Percentiles rank a stretch among this genome's conserved stretches.
These are phyloP conservation scores for Yarrowia sp. DNA, from an alignment of 805 yeast genomes.

Conservation along the genomic window DNA sequence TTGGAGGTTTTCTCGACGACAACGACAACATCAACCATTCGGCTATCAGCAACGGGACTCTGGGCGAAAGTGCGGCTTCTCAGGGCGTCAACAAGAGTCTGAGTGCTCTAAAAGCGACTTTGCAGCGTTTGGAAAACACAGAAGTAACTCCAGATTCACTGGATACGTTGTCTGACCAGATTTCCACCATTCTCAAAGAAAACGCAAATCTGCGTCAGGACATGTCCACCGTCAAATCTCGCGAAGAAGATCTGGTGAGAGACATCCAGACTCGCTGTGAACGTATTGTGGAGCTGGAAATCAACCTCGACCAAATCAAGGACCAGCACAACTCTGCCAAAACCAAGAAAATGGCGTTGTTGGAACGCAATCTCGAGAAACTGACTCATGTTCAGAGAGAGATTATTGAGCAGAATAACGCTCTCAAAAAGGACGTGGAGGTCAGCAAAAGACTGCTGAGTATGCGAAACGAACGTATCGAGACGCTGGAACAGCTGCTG, in stretches of 20 bases:
- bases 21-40: conserved; percentile 12
- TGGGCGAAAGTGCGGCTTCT: conserved; percentile 2
- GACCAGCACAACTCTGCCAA: conserved; percentile 37
- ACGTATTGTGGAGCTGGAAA: conserved; percentile 43
- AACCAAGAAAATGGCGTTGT: conserved; percentile 46
- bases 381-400: conserved; percentile 58
- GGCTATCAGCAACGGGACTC: conserved; percentile 3
- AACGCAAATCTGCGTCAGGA: conserved; percentile 1
- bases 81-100: background rate
- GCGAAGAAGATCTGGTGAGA: conserved; percentile 34
- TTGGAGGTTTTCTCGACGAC: conserved; percentile 20
- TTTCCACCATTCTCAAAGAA: background rate
- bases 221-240: conserved; percentile 26
- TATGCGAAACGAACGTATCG: conserved; percentile 55
- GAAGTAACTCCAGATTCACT: background rate
- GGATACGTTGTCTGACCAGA: background rate
- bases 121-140: background rate
- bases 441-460: conserved; percentile 56
- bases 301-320: conserved; percentile 43
- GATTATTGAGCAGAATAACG: conserved; percentile 57
- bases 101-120: background rate
- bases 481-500: conserved; percentile 44
- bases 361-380: conserved; percentile 57
- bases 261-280: conserved; percentile 39
- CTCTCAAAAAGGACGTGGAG: conserved; percentile 53